Base-by-base conservation (phyloP, 2,329 filamentous ascomycete genomes). In the Phialophora tarda region DNA sequence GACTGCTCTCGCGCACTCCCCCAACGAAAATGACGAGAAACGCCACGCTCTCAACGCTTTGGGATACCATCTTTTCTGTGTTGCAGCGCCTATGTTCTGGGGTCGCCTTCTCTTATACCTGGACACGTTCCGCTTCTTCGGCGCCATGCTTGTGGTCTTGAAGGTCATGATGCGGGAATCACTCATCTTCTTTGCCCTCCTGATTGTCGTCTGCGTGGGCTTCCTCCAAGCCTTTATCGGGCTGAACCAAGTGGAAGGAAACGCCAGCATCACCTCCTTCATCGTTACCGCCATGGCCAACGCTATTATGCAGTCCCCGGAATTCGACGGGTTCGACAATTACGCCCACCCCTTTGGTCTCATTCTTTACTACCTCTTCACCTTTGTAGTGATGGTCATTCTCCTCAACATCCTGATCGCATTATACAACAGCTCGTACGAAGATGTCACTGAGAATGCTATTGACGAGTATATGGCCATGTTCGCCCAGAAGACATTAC, bases 51-150 rank as follows among this genome's bases (percentile, higher is more conserved):
- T 89, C 78, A 97, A 96, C 77, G 84, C 87, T 65, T 81, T 97
- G 23, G 93, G 91, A 76, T 99, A 99, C 80, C 96, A 97, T 78
- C 93, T 98, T 76, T 82, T 99, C 26, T 93, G 95, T 10, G 96
- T 97, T 77, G 89, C 89, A 2, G 93, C 95, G 0, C 95, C 95
- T 0, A 91, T 99, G 91, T 98, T 99, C 78, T 99, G 95, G 94
- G 91, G 89, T 75, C 90, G 95, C 4, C 84, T 99, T 66, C 81
- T 99, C 69, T 86, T 99, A 6, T 99, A 97, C 76, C 86, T 99
- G 21, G 95, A 99, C 78, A 92, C 91, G 0, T 86, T 96, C 84
- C 89, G 91, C 63, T 99, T 99, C 83, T 99, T 99, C 74, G 95
- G 95, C 26, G 93, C 94, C 58, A 99, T 99, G 95, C 86, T 99